Evolutionary conservation across 2,329 filamentous ascomycete genomes (phyloP), one percentile per base, ranked within the genome.

Genomic region (Fusarium coicis): DNA sequence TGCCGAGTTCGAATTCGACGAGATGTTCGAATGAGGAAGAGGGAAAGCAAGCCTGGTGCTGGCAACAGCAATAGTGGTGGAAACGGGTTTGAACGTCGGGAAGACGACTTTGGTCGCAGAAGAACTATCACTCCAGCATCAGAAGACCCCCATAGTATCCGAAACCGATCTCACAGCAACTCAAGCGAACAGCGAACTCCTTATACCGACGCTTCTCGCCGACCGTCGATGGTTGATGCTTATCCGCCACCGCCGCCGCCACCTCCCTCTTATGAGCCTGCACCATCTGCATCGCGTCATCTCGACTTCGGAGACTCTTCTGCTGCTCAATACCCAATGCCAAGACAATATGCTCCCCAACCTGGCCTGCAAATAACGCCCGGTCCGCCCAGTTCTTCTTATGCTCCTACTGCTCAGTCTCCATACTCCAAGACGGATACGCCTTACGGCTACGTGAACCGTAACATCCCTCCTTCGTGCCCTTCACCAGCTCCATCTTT

Each of bases 1-100:
- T 98, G 96, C 82, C 94, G 96, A 75, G 96, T 99, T 34, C 93
- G 96, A 50, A 99, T 99, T 78, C 91, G 96, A 63, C 93, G 96
- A 72, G 96, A 98, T 83, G 94, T 97, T 11, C 91, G 95, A 65
- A 97, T 97, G 93, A 91, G 95, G 82, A 92, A 94, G 79, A 91
- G 94, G 42, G 93, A 94, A 68, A 88, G 88, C 69, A 95, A 96
- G 83, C 84, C 86, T 36, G 60, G 69, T 11, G 85, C 85, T 46
- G 84, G 85, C 12, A 68, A 68, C 16, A 85, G 85, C 16, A 85
- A 85, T 46, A 84, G 85, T 58, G 63, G 58, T 37, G 64, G 68
- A 16, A 85, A 85, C 49, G 84, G 85, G 53, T 86, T 85, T 56
- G 84, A 85, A 10, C 89, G 90, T 74, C 90, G 93, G 28, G 92